Conservation (phyloP, 1,139 yeast genomes). For the Fermentozyma sake region DNA sequence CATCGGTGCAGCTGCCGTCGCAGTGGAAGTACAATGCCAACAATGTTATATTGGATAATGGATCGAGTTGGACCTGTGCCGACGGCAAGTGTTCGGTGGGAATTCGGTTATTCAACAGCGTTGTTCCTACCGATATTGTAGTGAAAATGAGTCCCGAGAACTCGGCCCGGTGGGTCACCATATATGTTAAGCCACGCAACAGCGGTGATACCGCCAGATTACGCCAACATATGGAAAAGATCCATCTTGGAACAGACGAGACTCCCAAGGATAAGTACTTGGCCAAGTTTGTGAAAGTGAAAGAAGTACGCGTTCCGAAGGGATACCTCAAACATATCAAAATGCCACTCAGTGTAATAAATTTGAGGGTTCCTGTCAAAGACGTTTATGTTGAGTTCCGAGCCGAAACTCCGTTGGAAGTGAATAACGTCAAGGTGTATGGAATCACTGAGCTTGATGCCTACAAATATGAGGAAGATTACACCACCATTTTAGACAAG, state of each 20-base stretch:
- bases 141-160: constrained; percentile 16
- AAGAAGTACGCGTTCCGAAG: constrained; percentile 18
- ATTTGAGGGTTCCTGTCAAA: constrained; percentile 27
- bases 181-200: constrained; percentile 30
- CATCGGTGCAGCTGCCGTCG: constrained; percentile 18
- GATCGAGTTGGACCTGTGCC: constrained; percentile 31
- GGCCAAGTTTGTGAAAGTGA: constrained; percentile 30
- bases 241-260: not conserved
- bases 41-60: constrained; percentile 34
- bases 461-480: constrained; percentile 22
- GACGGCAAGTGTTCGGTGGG: constrained; percentile 30
- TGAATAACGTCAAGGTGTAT: constrained; percentile 31
- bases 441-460: constrained; percentile 35
- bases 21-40: constrained; percentile 37
- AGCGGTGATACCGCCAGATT: constrained; percentile 13
- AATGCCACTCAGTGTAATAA: constrained; percentile 33
- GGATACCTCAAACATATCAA: constrained; percentile 23
- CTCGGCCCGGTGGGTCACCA: constrained; percentile 14
- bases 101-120: constrained; percentile 27
- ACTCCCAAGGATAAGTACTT: constrained; percentile 18
- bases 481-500: constrained; percentile 20
- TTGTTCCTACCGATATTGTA: constrained; percentile 35
- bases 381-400: constrained; percentile 36
- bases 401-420: constrained; percentile 14
- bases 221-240: constrained; percentile 8